A percentile compares a stretch with the other conserved stretches of the same genome.
phyloP scores from a whole-genome alignment of 352 stramenopile species.

The Pythium myriotylum region DNA sequence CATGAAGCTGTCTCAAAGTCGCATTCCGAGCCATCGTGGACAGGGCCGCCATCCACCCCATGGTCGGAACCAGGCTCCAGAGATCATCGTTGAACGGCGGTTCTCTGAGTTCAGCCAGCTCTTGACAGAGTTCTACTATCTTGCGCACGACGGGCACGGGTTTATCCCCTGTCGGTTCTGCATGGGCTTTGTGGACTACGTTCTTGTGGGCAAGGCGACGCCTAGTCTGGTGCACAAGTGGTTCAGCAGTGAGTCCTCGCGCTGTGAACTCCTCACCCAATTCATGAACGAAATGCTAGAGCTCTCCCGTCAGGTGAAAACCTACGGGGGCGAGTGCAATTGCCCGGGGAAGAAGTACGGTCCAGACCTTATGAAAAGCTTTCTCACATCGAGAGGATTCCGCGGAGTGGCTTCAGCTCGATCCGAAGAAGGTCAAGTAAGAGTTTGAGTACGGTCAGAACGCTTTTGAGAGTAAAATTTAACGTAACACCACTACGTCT shows the following conservation, averaged over 20 bases:
- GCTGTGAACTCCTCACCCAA: not conserved
- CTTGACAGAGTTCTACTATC: not conserved
- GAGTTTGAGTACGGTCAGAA: no score
- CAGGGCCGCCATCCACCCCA: not conserved
- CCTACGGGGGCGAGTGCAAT: not conserved
- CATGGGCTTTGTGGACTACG: not conserved
- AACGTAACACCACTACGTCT: no score
- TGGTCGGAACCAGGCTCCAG: not conserved
- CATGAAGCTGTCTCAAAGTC: constrained; percentile 42
- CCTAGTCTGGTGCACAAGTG: not conserved
- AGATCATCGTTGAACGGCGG: not conserved
- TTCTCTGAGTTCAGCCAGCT: constrained; percentile 7
- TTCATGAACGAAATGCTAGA: not conserved
- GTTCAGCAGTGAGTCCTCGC: not conserved
- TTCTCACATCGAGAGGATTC: not conserved
- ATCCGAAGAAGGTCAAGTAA: not conserved
- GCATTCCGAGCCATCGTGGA: constrained; percentile 34
- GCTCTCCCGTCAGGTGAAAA: not conserved
- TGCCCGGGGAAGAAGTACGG: not conserved
- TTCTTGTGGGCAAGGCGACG: not conserved
- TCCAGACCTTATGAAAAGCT: not conserved
- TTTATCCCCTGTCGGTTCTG: not conserved
- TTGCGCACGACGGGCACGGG: not conserved
- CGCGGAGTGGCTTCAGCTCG: no score
- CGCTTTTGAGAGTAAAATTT: no score